Conservation (phyloP, 2,329 filamentous ascomycete species). For the Colletotrichum sp. region DNA sequence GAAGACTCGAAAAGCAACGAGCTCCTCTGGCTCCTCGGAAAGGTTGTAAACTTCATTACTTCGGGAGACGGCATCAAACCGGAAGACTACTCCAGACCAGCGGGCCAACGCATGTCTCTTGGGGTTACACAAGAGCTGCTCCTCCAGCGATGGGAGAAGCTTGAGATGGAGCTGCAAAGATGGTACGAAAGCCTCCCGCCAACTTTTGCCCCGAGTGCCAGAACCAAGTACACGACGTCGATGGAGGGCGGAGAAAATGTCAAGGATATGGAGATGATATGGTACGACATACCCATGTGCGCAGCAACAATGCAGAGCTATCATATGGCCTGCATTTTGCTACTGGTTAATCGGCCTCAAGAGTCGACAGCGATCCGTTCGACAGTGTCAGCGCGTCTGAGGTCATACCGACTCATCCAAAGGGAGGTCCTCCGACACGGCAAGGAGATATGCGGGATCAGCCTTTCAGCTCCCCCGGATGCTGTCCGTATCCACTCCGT, state of each 20-base stretch:
- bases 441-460: background rate
- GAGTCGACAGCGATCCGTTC: background rate
- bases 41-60: constrained; percentile 69
- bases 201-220: background rate
- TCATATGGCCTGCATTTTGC: constrained; percentile 67
- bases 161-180: background rate
- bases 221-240: background rate
- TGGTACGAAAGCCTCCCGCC: background rate
- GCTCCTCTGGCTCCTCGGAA: constrained; percentile 69
- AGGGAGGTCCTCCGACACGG: background rate
- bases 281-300: constrained; percentile 69
- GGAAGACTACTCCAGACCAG: background rate
- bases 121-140: background rate
- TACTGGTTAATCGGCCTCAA: constrained; percentile 41
- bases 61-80: constrained; percentile 53
- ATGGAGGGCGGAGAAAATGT: background rate
- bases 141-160: constrained; percentile 11
- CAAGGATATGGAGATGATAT: constrained; percentile 55
- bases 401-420: background rate
- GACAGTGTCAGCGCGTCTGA: background rate
- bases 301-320: constrained; percentile 70
- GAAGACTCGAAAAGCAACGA: constrained; percentile 71
- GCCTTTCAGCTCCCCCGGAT: background rate
- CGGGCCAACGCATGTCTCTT: background rate
- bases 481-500: background rate